A percentile compares a stretch with the other conserved stretches of the same genome.
phyloP scores from a whole-genome alignment of 495 filamentous ascomycete genomes.

The Aspergillus bridgeri region DNA sequence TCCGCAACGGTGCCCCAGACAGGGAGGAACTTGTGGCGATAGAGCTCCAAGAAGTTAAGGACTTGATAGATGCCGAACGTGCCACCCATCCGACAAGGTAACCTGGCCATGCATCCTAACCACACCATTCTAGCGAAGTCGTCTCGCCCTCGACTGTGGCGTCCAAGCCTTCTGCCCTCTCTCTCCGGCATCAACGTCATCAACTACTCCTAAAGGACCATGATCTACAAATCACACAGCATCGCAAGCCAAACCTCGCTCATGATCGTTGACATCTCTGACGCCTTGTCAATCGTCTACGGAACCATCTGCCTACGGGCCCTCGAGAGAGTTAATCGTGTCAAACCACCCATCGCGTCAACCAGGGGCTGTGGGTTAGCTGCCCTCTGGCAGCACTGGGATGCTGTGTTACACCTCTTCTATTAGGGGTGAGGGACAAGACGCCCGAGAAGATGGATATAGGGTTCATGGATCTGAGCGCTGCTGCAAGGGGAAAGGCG shows the following conservation, averaged over 20 bases:
- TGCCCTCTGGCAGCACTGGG: background rate
- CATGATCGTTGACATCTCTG: slow-evolving; percentile 48
- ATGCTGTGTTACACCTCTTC: slow-evolving; percentile 32
- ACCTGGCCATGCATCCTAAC: slow-evolving; percentile 45
- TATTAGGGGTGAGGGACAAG: slow-evolving; percentile 47
- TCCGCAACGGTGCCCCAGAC: slow-evolving; percentile 7
- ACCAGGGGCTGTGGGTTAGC: background rate
- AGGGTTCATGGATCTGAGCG: slow-evolving; percentile 38
- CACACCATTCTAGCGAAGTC: slow-evolving; percentile 42
- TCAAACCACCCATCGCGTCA: background rate
- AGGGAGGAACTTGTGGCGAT: slow-evolving; percentile 16
- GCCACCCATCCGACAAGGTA: slow-evolving; percentile 16
- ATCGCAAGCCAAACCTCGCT: slow-evolving; percentile 41
- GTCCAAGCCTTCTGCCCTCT: slow-evolving; percentile 50
- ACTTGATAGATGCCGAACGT: slow-evolving; percentile 16
- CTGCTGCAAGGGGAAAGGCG: background rate
- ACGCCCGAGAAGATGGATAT: slow-evolving; percentile 51
- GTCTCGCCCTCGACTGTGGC: slow-evolving; percentile 49
- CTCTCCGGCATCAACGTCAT: slow-evolving; percentile 50
- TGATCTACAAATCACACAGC: slow-evolving; percentile 49
- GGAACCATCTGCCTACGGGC: slow-evolving; percentile 29
- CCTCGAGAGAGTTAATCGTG: background rate
- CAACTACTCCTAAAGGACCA: slow-evolving; percentile 50
- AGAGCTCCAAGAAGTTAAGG: slow-evolving; percentile 27
- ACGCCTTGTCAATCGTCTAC: slow-evolving; percentile 34